These are phyloP conservation scores for Escovopsis sp. DNA, from an alignment of 2,329 filamentous ascomycete genomes.

Conservation along the genomic window DNA sequence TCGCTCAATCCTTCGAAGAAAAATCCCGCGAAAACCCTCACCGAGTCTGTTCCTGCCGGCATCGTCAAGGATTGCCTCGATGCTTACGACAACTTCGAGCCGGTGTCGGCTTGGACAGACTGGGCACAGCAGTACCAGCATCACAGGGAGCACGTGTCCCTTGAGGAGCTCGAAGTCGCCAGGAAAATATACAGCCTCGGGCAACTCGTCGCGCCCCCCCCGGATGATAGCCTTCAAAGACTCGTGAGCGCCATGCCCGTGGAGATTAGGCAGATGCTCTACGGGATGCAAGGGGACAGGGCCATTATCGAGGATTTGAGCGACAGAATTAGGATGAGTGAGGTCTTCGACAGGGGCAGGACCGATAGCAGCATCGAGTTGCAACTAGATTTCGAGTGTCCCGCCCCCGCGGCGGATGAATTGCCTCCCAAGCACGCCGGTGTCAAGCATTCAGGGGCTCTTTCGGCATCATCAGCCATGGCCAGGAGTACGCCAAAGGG, in stretches of 20 bases:
- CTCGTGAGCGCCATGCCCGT: neutral
- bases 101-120: neutral
- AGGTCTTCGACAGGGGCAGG: neutral
- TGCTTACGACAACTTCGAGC: constrained; percentile 4
- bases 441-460: neutral
- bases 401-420: neutral
- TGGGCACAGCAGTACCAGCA: no score
- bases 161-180: constrained; percentile 1
- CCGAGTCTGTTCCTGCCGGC: neutral
- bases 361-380: constrained; percentile 2
- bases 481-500: neutral
- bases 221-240: neutral
- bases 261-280: neutral
- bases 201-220: neutral
- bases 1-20: neutral
- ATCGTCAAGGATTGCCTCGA: constrained; percentile 2
- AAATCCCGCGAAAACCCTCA: neutral
- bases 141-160: neutral
- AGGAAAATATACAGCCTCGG: constrained; percentile 2
- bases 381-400: neutral
- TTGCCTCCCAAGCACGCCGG: neutral
- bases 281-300: neutral
- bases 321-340: neutral
- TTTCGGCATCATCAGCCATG: neutral
- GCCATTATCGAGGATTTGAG: neutral